Evolutionary conservation across 306 rosid species (phyloP), one percentile per base, ranked within the genome.

Genomic region (Quercus parvula): DNA sequence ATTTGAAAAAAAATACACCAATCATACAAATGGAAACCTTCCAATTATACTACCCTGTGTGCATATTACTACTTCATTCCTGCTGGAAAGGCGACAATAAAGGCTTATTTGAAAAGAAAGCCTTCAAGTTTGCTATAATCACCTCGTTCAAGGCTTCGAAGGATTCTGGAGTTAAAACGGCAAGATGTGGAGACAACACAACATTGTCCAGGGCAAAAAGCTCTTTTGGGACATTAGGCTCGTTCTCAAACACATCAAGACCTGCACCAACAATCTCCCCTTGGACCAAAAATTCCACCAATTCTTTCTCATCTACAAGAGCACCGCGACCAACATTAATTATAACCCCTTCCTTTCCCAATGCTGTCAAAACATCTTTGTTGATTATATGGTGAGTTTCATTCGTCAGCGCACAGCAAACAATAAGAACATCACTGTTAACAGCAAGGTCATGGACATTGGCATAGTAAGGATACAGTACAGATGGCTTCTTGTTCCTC

Each of bases 231-330:
- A 78, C 70, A 24, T 35, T 57, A 1, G 81, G 76, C 81, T 78
- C 76, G 4, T 78, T 25, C 81, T 69, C 72, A 31, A n/a, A 15
- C 20, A 66, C 59, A 54, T 78, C 76, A 24, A 78, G 70, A 9
- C 81, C 81, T 2, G 83, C 83, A 19, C 83, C 78, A 8, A 74
- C 78, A 51, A 79, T 41, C 62, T 72, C 78, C 28, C 78, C 83
- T 54, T 3, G 67, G 20, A 7, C 52, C 56, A 79, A 69, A 59
- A 12, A 33, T n/a, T 25, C 57, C 18, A 79, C 83, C 31, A 79
- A 28, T 35, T 56, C 58, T 75, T 56, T 67, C 64, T 72, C 83
- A 38, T 63, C 78, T 10, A 79, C 63, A 1, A 73, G 56, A 19
- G 73, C 78, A 0, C 83, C 78, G 1, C 83, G 83, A 2, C 83